Percentiles rank a stretch among this genome's conserved stretches.
phyloP scores from a whole-genome alignment of 2,329 filamentous ascomycete genomes.

The Sporothrix protearum region DNA sequence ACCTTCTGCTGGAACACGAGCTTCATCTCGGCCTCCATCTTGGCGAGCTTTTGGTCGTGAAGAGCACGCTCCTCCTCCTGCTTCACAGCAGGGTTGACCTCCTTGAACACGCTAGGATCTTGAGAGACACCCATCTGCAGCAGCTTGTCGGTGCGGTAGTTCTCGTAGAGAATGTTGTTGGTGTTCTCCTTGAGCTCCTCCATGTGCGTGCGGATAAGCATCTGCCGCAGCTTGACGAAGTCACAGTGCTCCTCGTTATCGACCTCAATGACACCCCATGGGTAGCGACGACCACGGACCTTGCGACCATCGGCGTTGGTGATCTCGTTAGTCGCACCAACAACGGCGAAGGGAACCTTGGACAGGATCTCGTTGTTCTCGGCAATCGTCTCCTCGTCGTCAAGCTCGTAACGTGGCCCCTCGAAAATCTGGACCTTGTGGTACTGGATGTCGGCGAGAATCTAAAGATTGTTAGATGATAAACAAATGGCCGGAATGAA shows the following conservation, averaged over 20 bases:
- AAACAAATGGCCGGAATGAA: no score
- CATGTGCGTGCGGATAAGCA: slow-evolving; percentile 99
- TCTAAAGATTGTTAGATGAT: slow-evolving; percentile 52
- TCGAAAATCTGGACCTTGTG: slow-evolving; percentile 99
- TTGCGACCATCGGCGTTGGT: slow-evolving; percentile 87
- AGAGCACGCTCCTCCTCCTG: slow-evolving; percentile 97
- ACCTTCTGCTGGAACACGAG: slow-evolving; percentile 99
- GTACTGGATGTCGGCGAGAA: slow-evolving; percentile 92
- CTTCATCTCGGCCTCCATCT: slow-evolving; percentile 99
- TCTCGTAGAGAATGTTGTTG: slow-evolving; percentile 94
- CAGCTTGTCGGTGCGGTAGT: slow-evolving; percentile 99
- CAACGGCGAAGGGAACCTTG: slow-evolving; percentile 97
- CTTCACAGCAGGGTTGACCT: slow-evolving; percentile 99
- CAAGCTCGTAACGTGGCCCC: slow-evolving; percentile 94
- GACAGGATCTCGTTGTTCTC: slow-evolving; percentile 99
- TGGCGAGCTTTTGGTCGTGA: slow-evolving; percentile 99
- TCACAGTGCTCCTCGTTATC: slow-evolving; percentile 99
- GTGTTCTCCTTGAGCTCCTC: slow-evolving; percentile 99
- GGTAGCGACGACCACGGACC: slow-evolving; percentile 92
- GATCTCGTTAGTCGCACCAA: slow-evolving; percentile 94
- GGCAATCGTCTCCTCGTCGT: slow-evolving; percentile 98
- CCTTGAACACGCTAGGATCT: slow-evolving; percentile 99
- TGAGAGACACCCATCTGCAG: slow-evolving; percentile 97
- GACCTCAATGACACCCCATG: slow-evolving; percentile 98
- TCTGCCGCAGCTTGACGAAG: slow-evolving; percentile 99